Percentiles rank a stretch among this genome's conserved stretches.
Conservation (phyloP, 1,284 basidiomycete species). For the Trichosporon asahii region DNA sequence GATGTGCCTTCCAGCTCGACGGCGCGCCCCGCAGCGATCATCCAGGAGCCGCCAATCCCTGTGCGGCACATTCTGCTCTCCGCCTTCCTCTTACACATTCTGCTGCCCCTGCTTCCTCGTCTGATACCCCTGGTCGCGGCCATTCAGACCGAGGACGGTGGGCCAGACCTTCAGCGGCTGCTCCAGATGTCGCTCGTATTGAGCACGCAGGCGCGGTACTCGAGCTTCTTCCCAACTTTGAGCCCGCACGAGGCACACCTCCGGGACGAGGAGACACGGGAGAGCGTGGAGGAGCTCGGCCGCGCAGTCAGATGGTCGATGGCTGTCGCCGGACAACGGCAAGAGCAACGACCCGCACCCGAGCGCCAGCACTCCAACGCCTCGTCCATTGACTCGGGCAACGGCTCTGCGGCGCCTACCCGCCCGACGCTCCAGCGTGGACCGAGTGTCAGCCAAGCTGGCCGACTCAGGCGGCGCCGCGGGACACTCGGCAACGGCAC, state of each 20-base stretch:
- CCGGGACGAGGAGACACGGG: conserved; percentile 39
- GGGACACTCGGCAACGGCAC: conserved; percentile 41
- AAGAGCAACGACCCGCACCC: neutral
- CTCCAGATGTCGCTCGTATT: conserved; percentile 51
- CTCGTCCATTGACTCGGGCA: neutral
- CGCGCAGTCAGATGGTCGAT: conserved; percentile 40
- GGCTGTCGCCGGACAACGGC: conserved; percentile 11
- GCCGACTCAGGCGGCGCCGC: conserved; percentile 29
- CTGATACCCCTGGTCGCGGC: conserved; percentile 34
- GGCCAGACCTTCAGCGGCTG: conserved; percentile 39
- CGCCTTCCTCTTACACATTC: conserved; percentile 50
- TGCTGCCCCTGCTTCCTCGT: conserved; percentile 46
- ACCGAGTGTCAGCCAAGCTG: conserved; percentile 31
- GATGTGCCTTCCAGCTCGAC: conserved; percentile 31
- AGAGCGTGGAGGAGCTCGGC: conserved; percentile 37
- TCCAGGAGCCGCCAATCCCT: conserved; percentile 33
- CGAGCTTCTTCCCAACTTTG: conserved; percentile 37
- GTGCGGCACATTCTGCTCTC: conserved; percentile 50
- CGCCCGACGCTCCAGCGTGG: conserved; percentile 28
- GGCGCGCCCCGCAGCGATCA: conserved; percentile 13
- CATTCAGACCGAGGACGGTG: conserved; percentile 13
- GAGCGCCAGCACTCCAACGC: neutral
- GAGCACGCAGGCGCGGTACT: conserved; percentile 48
- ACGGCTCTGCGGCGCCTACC: neutral
- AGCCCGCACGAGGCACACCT: conserved; percentile 20